Conservation (phyloP, 1,284 basidiomycete species). For the Boletus sp. region DNA sequence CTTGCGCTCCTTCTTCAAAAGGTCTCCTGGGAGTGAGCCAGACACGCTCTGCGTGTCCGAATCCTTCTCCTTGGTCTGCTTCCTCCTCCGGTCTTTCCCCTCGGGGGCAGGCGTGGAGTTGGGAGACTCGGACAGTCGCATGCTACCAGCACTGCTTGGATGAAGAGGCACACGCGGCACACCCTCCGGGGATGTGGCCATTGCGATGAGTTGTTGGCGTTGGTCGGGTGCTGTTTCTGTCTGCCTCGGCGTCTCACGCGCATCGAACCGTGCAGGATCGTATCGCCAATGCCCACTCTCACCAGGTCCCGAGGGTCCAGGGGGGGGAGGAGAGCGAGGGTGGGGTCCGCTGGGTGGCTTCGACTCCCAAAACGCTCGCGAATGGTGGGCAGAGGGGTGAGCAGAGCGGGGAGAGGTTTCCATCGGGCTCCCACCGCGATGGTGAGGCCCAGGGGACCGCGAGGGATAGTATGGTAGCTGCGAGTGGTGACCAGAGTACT, state of each 20-base stretch:
- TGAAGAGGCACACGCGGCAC: conserved; percentile 38
- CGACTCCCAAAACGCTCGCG: conserved; percentile 37
- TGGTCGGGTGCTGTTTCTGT: conserved; percentile 29
- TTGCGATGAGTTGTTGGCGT: conserved; percentile 29
- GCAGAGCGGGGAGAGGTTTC: conserved; percentile 58
- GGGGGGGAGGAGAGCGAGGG: conserved; percentile 33
- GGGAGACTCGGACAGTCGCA: conserved; percentile 48
- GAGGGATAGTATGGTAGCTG: conserved; percentile 38
- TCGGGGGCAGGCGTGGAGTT: conserved; percentile 40
- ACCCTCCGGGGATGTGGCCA: conserved; percentile 40
- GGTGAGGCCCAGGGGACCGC: conserved; percentile 37
- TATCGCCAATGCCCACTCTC: conserved; percentile 41
- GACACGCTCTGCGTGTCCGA: conserved; percentile 42
- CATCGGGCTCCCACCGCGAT: conserved; percentile 44
- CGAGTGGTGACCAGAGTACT: conserved; percentile 47
- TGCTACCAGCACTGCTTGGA: conserved; percentile 21
- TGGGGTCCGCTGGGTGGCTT: conserved; percentile 36
- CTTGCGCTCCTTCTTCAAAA: conserved; percentile 49
- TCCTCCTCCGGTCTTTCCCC: conserved; percentile 36
- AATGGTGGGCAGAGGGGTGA: conserved; percentile 38
- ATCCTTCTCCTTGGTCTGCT: conserved; percentile 45
- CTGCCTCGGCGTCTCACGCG: conserved; percentile 38
- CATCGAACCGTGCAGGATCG: conserved; percentile 37
- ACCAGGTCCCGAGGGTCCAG: conserved; percentile 15
- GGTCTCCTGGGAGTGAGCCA: conserved; percentile 34